Percentiles rank a stretch among this genome's conserved stretches.
Conservation (phyloP, 257 asterid genomes). For the Fraxinus americana region DNA sequence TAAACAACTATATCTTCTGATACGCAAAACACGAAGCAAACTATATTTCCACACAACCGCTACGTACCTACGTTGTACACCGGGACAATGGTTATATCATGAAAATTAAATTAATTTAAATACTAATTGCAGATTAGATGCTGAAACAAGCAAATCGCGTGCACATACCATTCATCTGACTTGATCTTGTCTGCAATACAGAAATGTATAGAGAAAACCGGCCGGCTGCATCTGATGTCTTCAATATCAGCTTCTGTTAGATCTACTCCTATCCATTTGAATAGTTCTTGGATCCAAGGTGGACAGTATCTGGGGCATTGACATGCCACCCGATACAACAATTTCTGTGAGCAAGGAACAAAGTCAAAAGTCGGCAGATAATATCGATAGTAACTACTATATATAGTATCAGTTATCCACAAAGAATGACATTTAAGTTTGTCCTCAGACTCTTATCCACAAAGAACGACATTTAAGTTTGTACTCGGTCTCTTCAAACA, state of each 20-base stretch:
- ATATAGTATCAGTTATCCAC: not conserved
- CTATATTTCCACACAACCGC: conserved; percentile 25
- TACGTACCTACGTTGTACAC: conserved; percentile 29
- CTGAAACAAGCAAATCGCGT: conserved; percentile 9
- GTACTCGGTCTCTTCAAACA: not conserved
- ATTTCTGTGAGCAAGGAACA: conserved; percentile 51
- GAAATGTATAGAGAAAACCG: conserved; percentile 3
- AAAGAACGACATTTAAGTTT: conserved; percentile 1
- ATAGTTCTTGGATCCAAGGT: conserved; percentile 48
- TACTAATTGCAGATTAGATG: conserved; percentile 27
- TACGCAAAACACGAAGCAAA: conserved; percentile 16
- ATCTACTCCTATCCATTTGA: conserved; percentile 50
- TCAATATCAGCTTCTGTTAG: conserved; percentile 39
- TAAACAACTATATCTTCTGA: conserved; percentile 16
- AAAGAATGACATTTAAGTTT: conserved; percentile 1
- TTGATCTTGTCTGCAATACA: conserved; percentile 13
- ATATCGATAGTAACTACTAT: not conserved
- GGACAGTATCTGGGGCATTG: conserved; percentile 70
- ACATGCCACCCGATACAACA: conserved; percentile 78
- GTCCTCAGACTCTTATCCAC: not conserved
- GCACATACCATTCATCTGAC: conserved; percentile 13
- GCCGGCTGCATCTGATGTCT: conserved; percentile 22
- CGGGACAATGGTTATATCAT: conserved; percentile 14
- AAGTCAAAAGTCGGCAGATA: conserved; percentile 15
- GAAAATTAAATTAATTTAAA: conserved; percentile 24